Evolutionary conservation across 2,329 filamentous ascomycete species (phyloP).

Genomic region (Phyllosticta paracitricarpa): DNA sequence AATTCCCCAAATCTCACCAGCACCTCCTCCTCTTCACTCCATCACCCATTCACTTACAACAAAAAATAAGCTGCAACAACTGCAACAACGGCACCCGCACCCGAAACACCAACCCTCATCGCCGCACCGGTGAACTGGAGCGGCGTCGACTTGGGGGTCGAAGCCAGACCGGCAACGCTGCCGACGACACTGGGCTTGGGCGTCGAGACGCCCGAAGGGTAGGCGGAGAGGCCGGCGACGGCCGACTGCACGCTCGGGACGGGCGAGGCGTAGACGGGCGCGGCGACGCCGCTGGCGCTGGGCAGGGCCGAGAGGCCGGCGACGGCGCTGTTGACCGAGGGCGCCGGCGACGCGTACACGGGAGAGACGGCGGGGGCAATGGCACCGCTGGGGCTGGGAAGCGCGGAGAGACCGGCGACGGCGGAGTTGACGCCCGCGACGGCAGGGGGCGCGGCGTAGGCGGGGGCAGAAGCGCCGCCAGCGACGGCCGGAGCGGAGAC

Average conservation of each 20-base stretch:
- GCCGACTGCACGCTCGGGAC: slow-evolving; percentile 8
- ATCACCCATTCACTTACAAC: not conserved
- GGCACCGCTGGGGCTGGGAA: not conserved
- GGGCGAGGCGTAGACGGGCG: not conserved
- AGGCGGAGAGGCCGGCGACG: not conserved
- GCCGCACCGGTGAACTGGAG: slow-evolving; percentile 20
- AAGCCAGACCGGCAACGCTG: not conserved
- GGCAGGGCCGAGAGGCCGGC: not conserved
- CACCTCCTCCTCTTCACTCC: not conserved
- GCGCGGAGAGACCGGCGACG: not conserved
- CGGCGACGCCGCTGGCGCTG: not conserved
- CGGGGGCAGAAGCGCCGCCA: not conserved
- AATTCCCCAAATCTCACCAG: not conserved
- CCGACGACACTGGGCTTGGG: not conserved
- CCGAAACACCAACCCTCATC: slow-evolving; percentile 11
- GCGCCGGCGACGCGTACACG: not conserved
- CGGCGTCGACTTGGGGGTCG: not conserved
- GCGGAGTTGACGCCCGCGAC: not conserved
- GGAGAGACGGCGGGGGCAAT: not conserved
- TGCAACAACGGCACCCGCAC: slow-evolving; percentile 11
- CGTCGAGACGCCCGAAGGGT: not conserved
- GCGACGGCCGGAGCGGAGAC: not conserved
- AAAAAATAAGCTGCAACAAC: slow-evolving; percentile 8
- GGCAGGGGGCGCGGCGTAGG: not conserved
- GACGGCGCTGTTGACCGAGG: not conserved